Base-by-base conservation (phyloP, 176 grass and related monocot genomes). In the Thinopyrum elongatum region DNA sequence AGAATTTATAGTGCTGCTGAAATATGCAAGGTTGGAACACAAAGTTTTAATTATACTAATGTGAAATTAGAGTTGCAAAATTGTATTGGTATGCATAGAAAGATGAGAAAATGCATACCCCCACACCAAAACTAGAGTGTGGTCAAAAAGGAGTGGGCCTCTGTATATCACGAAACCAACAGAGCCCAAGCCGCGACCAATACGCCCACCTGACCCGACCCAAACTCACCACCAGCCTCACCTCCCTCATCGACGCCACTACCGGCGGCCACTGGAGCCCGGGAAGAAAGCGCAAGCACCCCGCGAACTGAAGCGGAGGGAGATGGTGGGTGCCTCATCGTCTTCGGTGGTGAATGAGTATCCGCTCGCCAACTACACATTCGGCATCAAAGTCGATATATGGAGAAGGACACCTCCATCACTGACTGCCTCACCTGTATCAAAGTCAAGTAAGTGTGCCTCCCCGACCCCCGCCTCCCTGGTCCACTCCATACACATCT, bases 391-490 rank as follows among this genome's bases (percentile, higher is more conserved):
- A 98, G 91, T 89, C 93, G 85, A n/a, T n/a, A n/a, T n/a, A 93
- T 95, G 93, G 95, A 98, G 95, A 98, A 98, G 89, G 95, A 98
- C 82, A 98, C 95, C 80, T 98, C 93, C 87, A 93, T 98, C 85
- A 90, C 95, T 71, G 95, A 98, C 78, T 93, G 93, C 53, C 91
- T 98, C 27, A 93, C 95, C 68, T 91, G 93, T 31, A 98, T 98
- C 93, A 95, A 98, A 82, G 91, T 98, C 91, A 98, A 98, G 95
- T 95, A 91, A 81, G 90, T 89, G 8, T 17, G 27, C 38, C 28
- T 7, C 2, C n/a, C 38, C 27, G n/a, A n/a, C n/a, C n/a, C n/a
- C 19, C 13, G 5, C 26, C 16, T 29, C 8, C 64, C 63, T 71
- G 30, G 73, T 63, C 79, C 65, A 11, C 66, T 92, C 79, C 41